Conservation (phyloP, 768 basidiomycete genomes). For the Pleurotus platypus region DNA sequence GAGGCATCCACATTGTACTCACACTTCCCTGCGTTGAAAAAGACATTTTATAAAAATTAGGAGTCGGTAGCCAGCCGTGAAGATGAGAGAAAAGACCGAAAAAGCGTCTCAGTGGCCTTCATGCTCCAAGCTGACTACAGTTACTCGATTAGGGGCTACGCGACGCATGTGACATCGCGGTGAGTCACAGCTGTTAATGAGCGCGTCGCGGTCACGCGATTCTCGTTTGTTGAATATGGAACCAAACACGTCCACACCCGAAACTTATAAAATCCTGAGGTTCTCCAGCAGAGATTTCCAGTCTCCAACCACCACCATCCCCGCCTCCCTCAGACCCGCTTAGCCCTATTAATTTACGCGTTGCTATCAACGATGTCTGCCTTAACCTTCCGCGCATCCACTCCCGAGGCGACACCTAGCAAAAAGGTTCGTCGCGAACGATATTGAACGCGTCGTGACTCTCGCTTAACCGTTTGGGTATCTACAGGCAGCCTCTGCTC, state of each 20-base stretch:
- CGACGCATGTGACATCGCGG: background rate
- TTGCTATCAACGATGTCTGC: slow-evolving; percentile 1
- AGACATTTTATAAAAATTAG: too few relatives aligned
- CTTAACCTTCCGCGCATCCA: background rate
- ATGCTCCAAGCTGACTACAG: background rate
- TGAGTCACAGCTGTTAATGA: background rate
- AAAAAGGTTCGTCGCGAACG: slow-evolving; percentile 24
- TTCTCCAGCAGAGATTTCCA: slow-evolving; percentile 13
- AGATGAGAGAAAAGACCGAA: too few relatives aligned
- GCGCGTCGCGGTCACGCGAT: slow-evolving; percentile 12
- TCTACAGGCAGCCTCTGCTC: slow-evolving; percentile 21
- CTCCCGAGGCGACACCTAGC: slow-evolving; percentile 24
- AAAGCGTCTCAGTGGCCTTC: too few relatives aligned
- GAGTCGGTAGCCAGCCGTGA: too few relatives aligned
- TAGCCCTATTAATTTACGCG: background rate
- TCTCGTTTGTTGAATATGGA: slow-evolving; percentile 6
- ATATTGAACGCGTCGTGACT: background rate
- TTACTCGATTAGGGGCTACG: background rate
- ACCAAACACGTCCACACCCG: slow-evolving; percentile 11
- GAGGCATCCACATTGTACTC: too few relatives aligned
- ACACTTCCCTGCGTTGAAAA: too few relatives aligned
- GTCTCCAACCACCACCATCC: slow-evolving; percentile 2
- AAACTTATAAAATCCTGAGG: slow-evolving; percentile 5
- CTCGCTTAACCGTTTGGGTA: slow-evolving; percentile 6
- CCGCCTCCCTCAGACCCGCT: background rate